A percentile compares a stretch with the other conserved stretches of the same genome.
phyloP scores from a whole-genome alignment of 2,329 filamentous ascomycete genomes.

The Claviceps cyperi region DNA sequence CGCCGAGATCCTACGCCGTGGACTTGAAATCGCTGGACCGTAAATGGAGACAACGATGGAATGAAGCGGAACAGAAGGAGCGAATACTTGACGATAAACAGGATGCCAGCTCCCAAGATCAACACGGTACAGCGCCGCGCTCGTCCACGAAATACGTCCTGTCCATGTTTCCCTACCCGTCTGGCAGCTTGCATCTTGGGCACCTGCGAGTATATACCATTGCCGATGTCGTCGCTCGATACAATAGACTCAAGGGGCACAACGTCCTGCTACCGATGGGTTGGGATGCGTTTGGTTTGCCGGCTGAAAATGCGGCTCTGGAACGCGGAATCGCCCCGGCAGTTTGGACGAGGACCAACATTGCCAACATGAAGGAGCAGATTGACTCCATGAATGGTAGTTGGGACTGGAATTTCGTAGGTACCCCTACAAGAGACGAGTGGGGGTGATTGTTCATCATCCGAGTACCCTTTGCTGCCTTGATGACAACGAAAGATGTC shows the following conservation, averaged over 20 bases:
- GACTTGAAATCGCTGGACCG: slow-evolving; percentile 30
- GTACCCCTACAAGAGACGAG: slow-evolving; percentile 17
- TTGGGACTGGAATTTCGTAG: slow-evolving; percentile 72
- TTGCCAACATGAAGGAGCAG: slow-evolving; percentile 73
- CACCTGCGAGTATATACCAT: slow-evolving; percentile 85
- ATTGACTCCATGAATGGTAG: slow-evolving; percentile 62
- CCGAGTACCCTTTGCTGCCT: no score
- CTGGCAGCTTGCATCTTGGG: slow-evolving; percentile 71
- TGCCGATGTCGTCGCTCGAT: slow-evolving; percentile 70
- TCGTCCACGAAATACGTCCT: slow-evolving; percentile 49
- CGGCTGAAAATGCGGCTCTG: slow-evolving; percentile 82
- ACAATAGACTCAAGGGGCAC: slow-evolving; percentile 57
- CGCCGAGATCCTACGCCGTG: slow-evolving; percentile 25
- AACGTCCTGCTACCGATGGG: slow-evolving; percentile 80
- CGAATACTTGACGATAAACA: background rate
- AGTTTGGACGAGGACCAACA: slow-evolving; percentile 68
- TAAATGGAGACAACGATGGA: slow-evolving; percentile 39
- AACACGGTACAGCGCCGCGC: slow-evolving; percentile 12
- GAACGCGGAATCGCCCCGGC: slow-evolving; percentile 66
- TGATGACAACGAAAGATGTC: background rate
- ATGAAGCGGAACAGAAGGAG: slow-evolving; percentile 11
- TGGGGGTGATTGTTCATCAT: no score
- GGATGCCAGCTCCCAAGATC: slow-evolving; percentile 5
- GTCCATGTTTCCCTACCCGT: slow-evolving; percentile 90
- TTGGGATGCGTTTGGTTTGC: slow-evolving; percentile 85